Evolutionary conservation across 192 early-diverging fungal species (phyloP), one percentile per base, ranked within the genome.

Genomic region (Entophlyctis luteolus): DNA sequence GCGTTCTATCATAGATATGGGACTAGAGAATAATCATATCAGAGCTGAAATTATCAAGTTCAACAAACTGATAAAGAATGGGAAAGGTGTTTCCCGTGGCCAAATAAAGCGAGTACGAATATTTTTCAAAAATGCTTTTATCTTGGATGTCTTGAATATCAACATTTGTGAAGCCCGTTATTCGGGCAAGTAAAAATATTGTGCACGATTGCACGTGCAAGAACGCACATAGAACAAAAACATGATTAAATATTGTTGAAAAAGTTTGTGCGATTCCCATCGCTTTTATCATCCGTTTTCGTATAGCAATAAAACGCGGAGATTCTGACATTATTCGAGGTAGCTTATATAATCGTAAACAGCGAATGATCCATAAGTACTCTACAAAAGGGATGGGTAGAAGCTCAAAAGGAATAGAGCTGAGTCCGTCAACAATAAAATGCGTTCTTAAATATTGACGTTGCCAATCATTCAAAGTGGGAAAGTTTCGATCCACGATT

Each of bases 71-170:
- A 27, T 53, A 53, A 53, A 23, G 8, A 23, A 53, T 18, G 10
- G 50, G 50, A 27, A 53, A 53, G 12, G 50, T 53, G 50, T 53
- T 53, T 53, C 50, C 50, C 12, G 50, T 23, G 12, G 50, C 50
- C 10, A 23, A 12, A 53, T n/a, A 53, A 10, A 53, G 23, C 10
- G 50, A 18, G 20, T 27, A 53, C 12, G 23, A n/a, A 53, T 53
- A 53, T 27, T 53, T 18, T 12, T 23, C 23, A n/a, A 12, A 18
- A 10, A 23, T 53, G 10, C 20, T 23, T 53, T 53, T 23, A 23
- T n/a, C 12, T 53, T 53, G 14, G 12, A 53, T 27, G 12, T 18
- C 12, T 18, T 18, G 20, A 23, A 53, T 53, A 10, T 12, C 12
- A 10, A 27, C 12, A 23, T 53, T 53, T n/a, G 16, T n/a, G 23